Conservation (phyloP, 495 filamentous ascomycete species). For the Penicillium herquei region DNA sequence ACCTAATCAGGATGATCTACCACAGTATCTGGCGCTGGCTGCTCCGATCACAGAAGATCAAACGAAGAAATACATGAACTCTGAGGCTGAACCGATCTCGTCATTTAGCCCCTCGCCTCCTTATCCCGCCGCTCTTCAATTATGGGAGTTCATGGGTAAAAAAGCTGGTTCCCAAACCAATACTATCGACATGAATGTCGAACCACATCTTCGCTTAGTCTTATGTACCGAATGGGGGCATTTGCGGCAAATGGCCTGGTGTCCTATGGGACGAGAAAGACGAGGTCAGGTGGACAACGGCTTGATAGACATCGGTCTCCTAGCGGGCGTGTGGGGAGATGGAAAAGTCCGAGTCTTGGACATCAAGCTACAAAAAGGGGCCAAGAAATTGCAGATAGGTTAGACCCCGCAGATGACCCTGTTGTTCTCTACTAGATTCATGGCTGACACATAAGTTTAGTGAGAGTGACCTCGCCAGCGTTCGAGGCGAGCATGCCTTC, state of each 20-base stretch:
- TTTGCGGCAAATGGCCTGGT: conserved; percentile 61
- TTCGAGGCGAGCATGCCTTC: conserved; percentile 51
- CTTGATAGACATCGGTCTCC: conserved; percentile 49
- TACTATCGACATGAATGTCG: conserved; percentile 36
- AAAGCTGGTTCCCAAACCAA: conserved; percentile 23
- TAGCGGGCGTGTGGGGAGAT: conserved; percentile 63
- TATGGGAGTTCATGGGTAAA: conserved; percentile 56
- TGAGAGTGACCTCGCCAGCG: conserved; percentile 48
- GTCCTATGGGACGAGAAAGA: conserved; percentile 47
- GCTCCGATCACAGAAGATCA: conserved; percentile 39
- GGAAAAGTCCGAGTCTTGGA: conserved; percentile 61
- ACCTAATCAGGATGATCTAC: conserved; percentile 48
- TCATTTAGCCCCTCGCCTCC: conserved; percentile 47
- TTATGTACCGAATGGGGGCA: conserved; percentile 65
- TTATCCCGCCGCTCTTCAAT: conserved; percentile 53
- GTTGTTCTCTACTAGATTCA: neutral
- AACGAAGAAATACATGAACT: conserved; percentile 19
- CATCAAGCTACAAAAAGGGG: conserved; percentile 37
- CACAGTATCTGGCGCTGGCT: conserved; percentile 56
- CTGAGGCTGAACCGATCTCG: conserved; percentile 24
- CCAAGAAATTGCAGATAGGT: conserved; percentile 35
- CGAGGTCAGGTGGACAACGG: conserved; percentile 34
- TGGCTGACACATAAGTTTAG: conserved; percentile 20
- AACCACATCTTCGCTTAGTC: conserved; percentile 45
- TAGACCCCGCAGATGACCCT: conserved; percentile 8